phyloP scores from a whole-genome alignment of 192 early-diverging fungal genomes.

The Radiomyces spectabilis region DNA sequence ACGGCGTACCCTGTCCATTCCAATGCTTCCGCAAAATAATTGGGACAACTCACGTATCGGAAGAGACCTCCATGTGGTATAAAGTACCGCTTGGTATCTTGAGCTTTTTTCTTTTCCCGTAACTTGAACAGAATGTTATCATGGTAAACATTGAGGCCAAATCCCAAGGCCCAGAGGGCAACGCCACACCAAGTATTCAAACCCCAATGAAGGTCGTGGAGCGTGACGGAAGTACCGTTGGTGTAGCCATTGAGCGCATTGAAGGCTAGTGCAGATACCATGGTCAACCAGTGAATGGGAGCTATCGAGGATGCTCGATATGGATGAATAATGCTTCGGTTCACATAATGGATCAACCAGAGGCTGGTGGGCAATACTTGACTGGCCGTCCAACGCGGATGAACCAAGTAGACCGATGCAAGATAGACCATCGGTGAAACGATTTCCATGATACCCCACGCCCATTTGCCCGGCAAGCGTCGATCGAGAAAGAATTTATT shows the following conservation, averaged over 20 bases:
- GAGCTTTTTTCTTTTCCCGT: not conserved
- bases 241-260: slow-evolving; percentile 31
- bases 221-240: slow-evolving; percentile 24
- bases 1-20: slow-evolving; percentile 36
- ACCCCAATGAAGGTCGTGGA: slow-evolving; percentile 2
- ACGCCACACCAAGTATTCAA: slow-evolving; percentile 4
- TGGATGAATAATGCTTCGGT: slow-evolving; percentile 23
- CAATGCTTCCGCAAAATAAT: slow-evolving; percentile 25
- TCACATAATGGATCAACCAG: slow-evolving; percentile 30
- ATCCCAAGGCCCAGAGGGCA: slow-evolving; percentile 13
- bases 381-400: slow-evolving; percentile 3
- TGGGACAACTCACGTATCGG: slow-evolving; percentile 27
- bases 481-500: not conserved
- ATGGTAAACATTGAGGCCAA: slow-evolving; percentile 28
- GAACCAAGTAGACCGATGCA: not conserved
- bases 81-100: slow-evolving; percentile 4
- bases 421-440: slow-evolving; percentile 19
- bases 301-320: slow-evolving; percentile 18
- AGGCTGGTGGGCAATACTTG: slow-evolving; percentile 13
- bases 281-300: slow-evolving; percentile 14
- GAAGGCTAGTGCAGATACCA: slow-evolving; percentile 7
- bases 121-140: slow-evolving; percentile 28
- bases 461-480: slow-evolving; percentile 19
- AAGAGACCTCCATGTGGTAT: slow-evolving; percentile 27
- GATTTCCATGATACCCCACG: slow-evolving; percentile 31